phyloP scores from a whole-genome alignment of 495 filamentous ascomycete genomes.

The Articulospora tetracladia region DNA sequence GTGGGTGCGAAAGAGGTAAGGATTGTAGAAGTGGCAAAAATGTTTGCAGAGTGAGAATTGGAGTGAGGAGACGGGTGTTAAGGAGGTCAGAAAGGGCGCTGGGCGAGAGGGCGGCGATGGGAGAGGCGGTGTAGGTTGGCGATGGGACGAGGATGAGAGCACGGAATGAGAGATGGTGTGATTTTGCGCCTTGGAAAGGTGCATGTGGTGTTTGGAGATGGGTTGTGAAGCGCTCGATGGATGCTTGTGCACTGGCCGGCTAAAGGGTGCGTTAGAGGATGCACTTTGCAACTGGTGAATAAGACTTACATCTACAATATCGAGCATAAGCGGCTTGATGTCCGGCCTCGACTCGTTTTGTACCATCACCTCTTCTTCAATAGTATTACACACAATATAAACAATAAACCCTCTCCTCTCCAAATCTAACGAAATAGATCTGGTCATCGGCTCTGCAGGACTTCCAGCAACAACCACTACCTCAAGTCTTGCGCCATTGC shows the following conservation, averaged over 20 bases:
- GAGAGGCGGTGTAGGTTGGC: conserved; percentile 65
- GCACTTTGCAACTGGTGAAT: not conserved
- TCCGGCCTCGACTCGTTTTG: conserved; percentile 71
- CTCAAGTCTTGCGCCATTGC: conserved; percentile 82
- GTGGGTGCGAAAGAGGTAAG: conserved; percentile 30
- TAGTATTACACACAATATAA: conserved; percentile 74
- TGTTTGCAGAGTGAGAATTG: conserved; percentile 78
- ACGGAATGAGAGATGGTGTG: conserved; percentile 69
- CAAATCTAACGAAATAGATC: conserved; percentile 76
- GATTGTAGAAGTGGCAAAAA: conserved; percentile 78
- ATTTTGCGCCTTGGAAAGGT: conserved; percentile 65
- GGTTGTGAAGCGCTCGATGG: conserved; percentile 61
- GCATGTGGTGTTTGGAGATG: conserved; percentile 69
- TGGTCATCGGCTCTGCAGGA: conserved; percentile 72
- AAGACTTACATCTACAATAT: conserved; percentile 66
- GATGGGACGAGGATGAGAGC: conserved; percentile 76
- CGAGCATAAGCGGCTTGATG: conserved; percentile 76
- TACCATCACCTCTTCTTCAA: conserved; percentile 79
- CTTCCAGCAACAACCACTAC: conserved; percentile 88
- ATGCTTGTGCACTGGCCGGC: conserved; percentile 45
- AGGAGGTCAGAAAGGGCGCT: conserved; percentile 83
- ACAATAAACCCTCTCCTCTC: conserved; percentile 93
- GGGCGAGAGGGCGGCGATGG: conserved; percentile 77
- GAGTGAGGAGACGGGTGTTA: conserved; percentile 88
- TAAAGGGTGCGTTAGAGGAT: conserved; percentile 28